Evolutionary conservation across 2,329 filamentous ascomycete species (phyloP).

Genomic region (Davidsoniella virescens): DNA sequence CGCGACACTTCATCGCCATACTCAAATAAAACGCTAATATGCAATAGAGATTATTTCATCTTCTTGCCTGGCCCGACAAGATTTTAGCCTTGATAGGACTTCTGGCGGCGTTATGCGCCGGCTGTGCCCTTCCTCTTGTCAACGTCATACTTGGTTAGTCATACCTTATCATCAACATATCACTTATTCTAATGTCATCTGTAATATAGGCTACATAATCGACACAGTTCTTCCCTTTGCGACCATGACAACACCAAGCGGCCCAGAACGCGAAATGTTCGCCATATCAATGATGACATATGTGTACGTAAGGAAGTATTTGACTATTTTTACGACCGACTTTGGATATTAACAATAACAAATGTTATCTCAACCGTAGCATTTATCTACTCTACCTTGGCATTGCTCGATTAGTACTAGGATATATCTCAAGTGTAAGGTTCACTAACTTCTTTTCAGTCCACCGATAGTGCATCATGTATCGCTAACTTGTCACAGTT

Average conservation of each 20-base stretch:
- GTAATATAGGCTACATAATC: no score
- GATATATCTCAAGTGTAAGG: constrained; percentile 20
- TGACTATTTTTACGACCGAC: no score
- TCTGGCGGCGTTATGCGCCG: constrained; percentile 11
- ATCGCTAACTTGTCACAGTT: not conserved
- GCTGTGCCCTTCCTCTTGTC: constrained; percentile 20
- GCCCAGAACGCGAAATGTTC: no score
- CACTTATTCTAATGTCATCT: not conserved
- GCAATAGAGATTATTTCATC: constrained; percentile 10
- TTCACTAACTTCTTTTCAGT: not conserved
- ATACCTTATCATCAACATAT: not conserved
- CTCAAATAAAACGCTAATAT: not conserved
- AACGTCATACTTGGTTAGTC: constrained; percentile 21
- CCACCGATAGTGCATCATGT: not conserved
- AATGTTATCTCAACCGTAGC: not conserved
- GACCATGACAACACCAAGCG: no score
- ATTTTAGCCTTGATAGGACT: constrained; percentile 6
- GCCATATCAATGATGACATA: no score
- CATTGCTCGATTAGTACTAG: constrained; percentile 19
- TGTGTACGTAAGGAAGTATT: no score
- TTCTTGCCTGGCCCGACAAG: constrained; percentile 7
- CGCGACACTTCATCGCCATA: not conserved
- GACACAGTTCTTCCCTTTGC: no score
- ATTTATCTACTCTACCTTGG: constrained; percentile 19
- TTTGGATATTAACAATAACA: no score